Base-by-base conservation (phyloP, 2,329 filamentous ascomycete species). In the Penicillium oxalicum region DNA sequence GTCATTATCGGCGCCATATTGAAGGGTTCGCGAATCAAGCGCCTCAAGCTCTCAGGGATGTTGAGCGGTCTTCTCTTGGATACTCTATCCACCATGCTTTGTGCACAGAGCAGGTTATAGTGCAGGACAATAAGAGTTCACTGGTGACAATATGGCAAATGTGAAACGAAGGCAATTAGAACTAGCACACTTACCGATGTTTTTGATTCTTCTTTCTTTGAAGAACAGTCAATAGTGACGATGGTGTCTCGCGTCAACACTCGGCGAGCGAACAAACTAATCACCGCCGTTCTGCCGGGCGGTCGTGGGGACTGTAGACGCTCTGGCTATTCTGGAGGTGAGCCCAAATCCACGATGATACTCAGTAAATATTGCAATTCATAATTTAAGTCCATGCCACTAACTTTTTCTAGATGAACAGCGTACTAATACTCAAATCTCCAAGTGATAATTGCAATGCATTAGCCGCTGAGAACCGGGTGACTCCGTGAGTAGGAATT, bases 1-100 rank as follows among this genome's bases (percentile, higher is more conserved):
- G 57, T 52, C 55, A 56, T 60, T 56, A 58, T 54, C 48, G 56
- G 53, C 61, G 62, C 61, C 63, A 62, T 61, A 49, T 48, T 51
- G 50, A 53, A 46, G 48, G 47, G 50, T 54, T 50, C 57, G 58
- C 57, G 61, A 58, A 61, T 57, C 58, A 59, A 59, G 58, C 57
- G 57, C 56, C 29, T 26, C 38, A 29, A 42, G 51, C 54, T 53
- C 47, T 32, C 56, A 58, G 52, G 54, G 41, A 53, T 49, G 40
- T 54, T 44, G 48, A 48, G 44, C 32, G 34, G 45, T 55, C 47
- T 45, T 44, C 51, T 51, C 47, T 52, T 56, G 51, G 43, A 54
- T 52, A 47, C 51, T 24, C 47, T 55, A 48, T 51, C 49, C 52
- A 49, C 48, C 46, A 44, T 18, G 18, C 36, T 29, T 24, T 29